Base-by-base conservation (phyloP, 768 basidiomycete genomes). In the Boletus vermiculosoides region DNA sequence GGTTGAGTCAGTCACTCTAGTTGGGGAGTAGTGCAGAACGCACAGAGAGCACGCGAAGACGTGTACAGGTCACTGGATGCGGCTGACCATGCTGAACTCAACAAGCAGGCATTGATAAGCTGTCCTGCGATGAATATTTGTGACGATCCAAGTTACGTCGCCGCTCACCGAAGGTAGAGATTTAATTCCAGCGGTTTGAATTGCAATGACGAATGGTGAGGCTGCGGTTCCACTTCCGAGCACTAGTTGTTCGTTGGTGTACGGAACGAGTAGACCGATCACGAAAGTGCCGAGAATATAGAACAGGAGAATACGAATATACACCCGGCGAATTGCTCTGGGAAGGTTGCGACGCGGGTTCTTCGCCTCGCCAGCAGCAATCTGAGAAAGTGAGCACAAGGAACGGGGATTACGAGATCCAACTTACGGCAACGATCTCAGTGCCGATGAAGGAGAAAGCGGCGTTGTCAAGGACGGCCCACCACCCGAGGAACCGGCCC, bases 361-460 rank as follows among this genome's bases (percentile, higher is more conserved):
- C 73, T 89, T 92, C 0, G 92, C 87, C 71, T 93, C 92, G n/a
- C 87, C 92, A 25, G 91, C 91, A 57, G 92, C 90, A 63, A 89
- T 89, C 88, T 90, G 63, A 37, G 45, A 48, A 39, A 55, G 36
- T 65, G 54, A 63, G 46, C 4, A 52, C 9, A 22, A 20, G 16
- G 45, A 10, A 40, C 13, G 23, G 7, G 23, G n/a, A 33, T 16
- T 6, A 22, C 30, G 33, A n/a, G 25, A 45, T 13, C 18, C 44
- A 6, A 76, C 83, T 64, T 76, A 90, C 87, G 30, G 91, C 92
- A 41, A 96, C 93, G 66, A 96, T 94, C 72, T 98, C 95, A 7
- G 93, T 94, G 16, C 94, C 95, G 57, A 94, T 93, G 71, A 80
- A 95, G 12, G 92, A 93, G 78, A 95, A 97, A 15, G 92, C 93